Percentiles rank a stretch among this genome's conserved stretches.
These are phyloP conservation scores for Tephrocybe rancida DNA, from an alignment of 768 basidiomycete genomes.

Conservation along the genomic window DNA sequence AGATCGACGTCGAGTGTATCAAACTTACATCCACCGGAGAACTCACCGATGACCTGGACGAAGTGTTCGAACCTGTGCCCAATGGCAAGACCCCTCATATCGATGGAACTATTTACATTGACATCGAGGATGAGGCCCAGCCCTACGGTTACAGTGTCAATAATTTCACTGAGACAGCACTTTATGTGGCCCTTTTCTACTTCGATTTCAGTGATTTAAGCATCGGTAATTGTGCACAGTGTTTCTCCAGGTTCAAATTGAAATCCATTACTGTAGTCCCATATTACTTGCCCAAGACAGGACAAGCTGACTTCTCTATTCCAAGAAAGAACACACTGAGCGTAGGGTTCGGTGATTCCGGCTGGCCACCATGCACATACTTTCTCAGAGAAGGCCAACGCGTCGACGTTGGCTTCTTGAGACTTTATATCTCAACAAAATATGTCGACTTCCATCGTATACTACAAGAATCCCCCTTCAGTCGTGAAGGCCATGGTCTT, in stretches of 20 bases:
- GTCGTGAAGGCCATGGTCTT: not conserved
- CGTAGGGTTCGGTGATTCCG: not conserved
- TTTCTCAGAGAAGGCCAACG: not conserved
- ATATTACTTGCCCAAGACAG: not conserved
- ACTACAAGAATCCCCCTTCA: not conserved
- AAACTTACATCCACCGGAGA: not conserved
- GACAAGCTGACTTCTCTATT: not conserved
- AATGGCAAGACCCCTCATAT: not conserved
- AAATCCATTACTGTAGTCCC: too few species aligned
- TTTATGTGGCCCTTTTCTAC: constrained; percentile 5
- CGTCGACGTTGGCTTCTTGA: constrained; percentile 7
- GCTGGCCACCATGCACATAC: not conserved
- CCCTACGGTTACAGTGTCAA: not conserved
- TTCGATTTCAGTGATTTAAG: not conserved
- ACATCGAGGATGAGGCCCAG: not conserved
- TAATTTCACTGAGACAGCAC: not conserved
- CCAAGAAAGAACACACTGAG: not conserved
- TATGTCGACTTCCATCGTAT: not conserved
- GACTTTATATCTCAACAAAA: not conserved
- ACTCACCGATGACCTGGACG: not conserved
- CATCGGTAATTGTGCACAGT: constrained; percentile 6
- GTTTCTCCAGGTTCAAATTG: too few species aligned
- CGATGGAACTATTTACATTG: not conserved
- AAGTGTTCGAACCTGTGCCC: not conserved
- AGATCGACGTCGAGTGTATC: not conserved